Conservation (phyloP, 192 early-diverging fungal genomes). For the Podila epigama region DNA sequence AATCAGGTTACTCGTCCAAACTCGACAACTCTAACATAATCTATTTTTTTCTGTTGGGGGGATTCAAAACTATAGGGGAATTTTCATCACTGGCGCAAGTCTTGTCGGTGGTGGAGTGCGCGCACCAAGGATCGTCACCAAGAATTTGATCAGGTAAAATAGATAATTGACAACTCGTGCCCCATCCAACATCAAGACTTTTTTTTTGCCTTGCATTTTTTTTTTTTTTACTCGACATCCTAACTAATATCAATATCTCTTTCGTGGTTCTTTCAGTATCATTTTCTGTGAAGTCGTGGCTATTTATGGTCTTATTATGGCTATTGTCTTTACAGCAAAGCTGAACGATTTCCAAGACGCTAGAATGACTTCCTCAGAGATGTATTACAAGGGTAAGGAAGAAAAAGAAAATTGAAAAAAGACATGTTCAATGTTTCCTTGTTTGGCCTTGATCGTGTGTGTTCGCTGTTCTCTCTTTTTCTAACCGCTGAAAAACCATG, state of each 20-base stretch:
- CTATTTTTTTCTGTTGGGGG: background rate
- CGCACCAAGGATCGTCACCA: conserved; percentile 92
- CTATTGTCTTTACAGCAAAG: conserved; percentile 94
- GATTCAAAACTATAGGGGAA: conserved; percentile 91
- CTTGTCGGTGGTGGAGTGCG: conserved; percentile 90
- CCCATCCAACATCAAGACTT: background rate
- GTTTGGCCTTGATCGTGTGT: too few relatives aligned
- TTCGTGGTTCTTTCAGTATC: too few relatives aligned
- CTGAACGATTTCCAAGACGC: conserved; percentile 62
- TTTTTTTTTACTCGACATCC: too few relatives aligned
- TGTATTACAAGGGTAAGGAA: conserved; percentile 80
- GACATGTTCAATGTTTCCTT: conserved; percentile 1
- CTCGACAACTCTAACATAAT: background rate
- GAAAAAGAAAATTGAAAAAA: background rate
- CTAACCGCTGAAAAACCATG: background rate
- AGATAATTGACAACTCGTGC: too few relatives aligned
- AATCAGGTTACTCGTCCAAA: too few relatives aligned
- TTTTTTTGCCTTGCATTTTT: too few relatives aligned
- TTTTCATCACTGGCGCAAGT: conserved; percentile 90
- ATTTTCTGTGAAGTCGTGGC: conserved; percentile 99
- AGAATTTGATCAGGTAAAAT: conserved; percentile 96
- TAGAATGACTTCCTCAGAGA: conserved; percentile 58
- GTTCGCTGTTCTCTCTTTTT: background rate
- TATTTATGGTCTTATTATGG: conserved; percentile 99
- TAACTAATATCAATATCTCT: too few relatives aligned